These are phyloP conservation scores for Termitomyces sp. DNA, from an alignment of 768 basidiomycete species.

Conservation along the genomic window DNA sequence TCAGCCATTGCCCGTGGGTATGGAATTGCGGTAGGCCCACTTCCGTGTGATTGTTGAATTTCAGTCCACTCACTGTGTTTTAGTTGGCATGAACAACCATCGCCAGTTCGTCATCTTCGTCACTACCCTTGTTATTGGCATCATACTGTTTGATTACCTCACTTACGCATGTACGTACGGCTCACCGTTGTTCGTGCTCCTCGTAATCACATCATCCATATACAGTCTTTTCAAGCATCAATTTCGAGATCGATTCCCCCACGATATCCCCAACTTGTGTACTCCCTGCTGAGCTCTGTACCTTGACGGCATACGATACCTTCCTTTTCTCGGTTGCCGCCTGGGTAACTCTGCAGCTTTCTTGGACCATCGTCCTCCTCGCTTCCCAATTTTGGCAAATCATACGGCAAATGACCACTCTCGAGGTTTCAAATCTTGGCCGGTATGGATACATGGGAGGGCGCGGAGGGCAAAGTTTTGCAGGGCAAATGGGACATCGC, in stretches of 20 bases:
- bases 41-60: neutral
- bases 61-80: neutral
- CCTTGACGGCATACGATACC: constrained; percentile 63
- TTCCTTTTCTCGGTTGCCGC: constrained; percentile 78
- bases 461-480: constrained; percentile 62
- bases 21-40: constrained; percentile 89
- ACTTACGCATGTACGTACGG: constrained; percentile 67
- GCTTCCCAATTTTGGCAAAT: constrained; percentile 90
- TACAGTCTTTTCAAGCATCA: constrained; percentile 48
- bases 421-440: constrained; percentile 93
- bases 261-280: constrained; percentile 58
- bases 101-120: constrained; percentile 97
- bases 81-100: constrained; percentile 91
- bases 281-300: constrained; percentile 66
- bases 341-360: constrained; percentile 93
- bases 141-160: constrained; percentile 78
- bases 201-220: neutral
- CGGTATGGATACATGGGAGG: constrained; percentile 98
- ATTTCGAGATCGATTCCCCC: constrained; percentile 29
- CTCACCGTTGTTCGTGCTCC: neutral
- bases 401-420: constrained; percentile 89
- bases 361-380: constrained; percentile 89
- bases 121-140: constrained; percentile 74
- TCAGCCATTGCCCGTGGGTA: constrained; percentile 96
- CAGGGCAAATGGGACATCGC: constrained; percentile 76